Evolutionary conservation across 495 filamentous ascomycete species (phyloP), one percentile per base, ranked within the genome.

Genomic region (Hypoxylon cercidicola): DNA sequence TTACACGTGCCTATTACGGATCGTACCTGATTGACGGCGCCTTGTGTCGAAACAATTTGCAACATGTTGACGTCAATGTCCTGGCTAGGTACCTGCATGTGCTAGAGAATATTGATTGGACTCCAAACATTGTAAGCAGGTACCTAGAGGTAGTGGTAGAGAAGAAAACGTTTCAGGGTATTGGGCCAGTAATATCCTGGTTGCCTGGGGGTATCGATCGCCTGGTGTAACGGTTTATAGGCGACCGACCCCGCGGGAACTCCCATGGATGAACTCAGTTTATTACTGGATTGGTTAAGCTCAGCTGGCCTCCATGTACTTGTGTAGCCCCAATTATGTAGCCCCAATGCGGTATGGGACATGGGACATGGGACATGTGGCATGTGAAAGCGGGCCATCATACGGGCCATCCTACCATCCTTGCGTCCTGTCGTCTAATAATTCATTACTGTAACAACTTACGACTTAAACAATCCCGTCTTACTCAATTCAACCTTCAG

Each of bases 301-400:
- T 44, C 23, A 43, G 40, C 23, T 60, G 46, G 37, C 47, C 40
- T 54, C 57, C 10, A 32, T 32, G 30, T 32, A 32, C 30, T 7
- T 28, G 25, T 7, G 3, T 28, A 28, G 25, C 3, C 25, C 25
- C 25, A 7, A 3, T 7, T 1, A 7, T 32, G 30, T 32, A 32
- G 30, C 30, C 30, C 30, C 30, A 32, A 11, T 7, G 25, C 25
- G 25, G 25, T 7, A 28, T 28, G 7, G 3, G 25, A 7, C 7
- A 28, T 28, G 3, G 25, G 25, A n/a, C 25, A 28, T 28, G 25
- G 25, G 25, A 7, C 25, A 28, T 28, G 25, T 28, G 3, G 56
- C 71, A 74, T 73, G 64, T 73, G 66, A 73, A 66, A 65, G 68
- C 63, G 68, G 70, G 61, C 60, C 53, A 10, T 48, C 43, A n/a